Evolutionary conservation across 225 moss, liverwort and hornwort genomes (phyloP).

Genomic region (Bryum argenteum): DNA sequence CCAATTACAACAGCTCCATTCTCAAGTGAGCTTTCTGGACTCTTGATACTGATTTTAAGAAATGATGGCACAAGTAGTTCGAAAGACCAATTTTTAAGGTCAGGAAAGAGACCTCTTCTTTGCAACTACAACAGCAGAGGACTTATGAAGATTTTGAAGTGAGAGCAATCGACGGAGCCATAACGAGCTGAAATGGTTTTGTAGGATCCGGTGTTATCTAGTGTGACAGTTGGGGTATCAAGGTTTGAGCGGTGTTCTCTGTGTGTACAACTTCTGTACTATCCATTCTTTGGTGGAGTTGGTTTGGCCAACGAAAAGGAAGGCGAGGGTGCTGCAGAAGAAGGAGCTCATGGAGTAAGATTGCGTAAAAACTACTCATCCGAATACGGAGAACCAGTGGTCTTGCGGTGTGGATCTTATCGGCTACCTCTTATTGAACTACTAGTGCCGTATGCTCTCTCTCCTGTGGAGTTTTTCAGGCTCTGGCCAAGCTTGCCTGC

Average conservation of each 20-base stretch:
- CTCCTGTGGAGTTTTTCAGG: conserved; percentile 96
- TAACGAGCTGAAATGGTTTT: conserved; percentile 17
- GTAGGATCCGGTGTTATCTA: conserved; percentile 73
- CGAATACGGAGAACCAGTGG: conserved; percentile 89
- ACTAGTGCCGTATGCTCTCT: conserved; percentile 78
- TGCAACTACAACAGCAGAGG: conserved; percentile 2
- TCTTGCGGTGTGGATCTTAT: conserved; percentile 87
- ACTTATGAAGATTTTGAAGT: conserved; percentile 12
- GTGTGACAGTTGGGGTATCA: conserved; percentile 95
- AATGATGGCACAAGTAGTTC: conserved; percentile 2
- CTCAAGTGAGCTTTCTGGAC: conserved; percentile 63
- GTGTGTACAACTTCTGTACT: conserved; percentile 83
- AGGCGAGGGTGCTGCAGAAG: conserved; percentile 62
- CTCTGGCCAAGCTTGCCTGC: conserved; percentile 96
- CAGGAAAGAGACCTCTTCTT: conserved; percentile 2
- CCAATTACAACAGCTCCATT: conserved; percentile 86
- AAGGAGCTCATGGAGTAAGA: conserved; percentile 61
- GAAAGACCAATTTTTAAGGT: background rate
- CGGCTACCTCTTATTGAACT: conserved; percentile 96
- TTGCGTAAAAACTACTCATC: conserved; percentile 68
- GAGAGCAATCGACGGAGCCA: conserved; percentile 19
- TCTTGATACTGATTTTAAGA: conserved; percentile 2
- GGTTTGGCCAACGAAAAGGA: conserved; percentile 63
- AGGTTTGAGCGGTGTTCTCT: conserved; percentile 93
- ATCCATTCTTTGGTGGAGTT: conserved; percentile 84